A percentile compares a stretch with the other conserved stretches of the same genome.
Evolutionary conservation across 2,329 filamentous ascomycete genomes (phyloP).

Genomic region (Colletotrichum spinosum): DNA sequence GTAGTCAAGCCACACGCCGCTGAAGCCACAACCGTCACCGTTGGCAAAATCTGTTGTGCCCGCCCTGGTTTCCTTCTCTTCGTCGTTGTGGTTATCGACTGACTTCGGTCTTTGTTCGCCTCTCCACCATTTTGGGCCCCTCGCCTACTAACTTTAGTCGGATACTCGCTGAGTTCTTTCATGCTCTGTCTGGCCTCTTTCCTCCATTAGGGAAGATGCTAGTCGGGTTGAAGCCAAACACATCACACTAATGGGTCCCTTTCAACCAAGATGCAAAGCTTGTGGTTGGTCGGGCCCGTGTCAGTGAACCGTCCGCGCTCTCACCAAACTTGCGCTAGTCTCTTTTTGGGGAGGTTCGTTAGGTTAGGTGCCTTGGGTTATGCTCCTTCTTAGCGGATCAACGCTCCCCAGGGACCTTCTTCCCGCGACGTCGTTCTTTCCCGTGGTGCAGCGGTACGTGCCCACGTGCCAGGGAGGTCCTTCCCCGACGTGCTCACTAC

Average conservation of each 20-base stretch:
- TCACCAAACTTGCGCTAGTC: conserved; percentile 13
- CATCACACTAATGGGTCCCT: conserved; percentile 11
- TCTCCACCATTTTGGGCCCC: neutral
- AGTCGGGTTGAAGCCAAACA: conserved; percentile 8
- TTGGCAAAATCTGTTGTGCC: no score
- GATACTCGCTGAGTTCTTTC: neutral
- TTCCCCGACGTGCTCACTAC: no score
- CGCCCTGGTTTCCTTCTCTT: no score
- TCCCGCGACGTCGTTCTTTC: conserved; percentile 1
- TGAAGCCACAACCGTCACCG: no score
- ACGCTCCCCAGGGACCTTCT: conserved; percentile 8
- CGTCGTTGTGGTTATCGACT: no score
- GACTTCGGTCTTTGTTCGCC: no score
- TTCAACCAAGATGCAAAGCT: conserved; percentile 16
- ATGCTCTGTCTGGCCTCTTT: neutral
- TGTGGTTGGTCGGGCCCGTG: conserved; percentile 28
- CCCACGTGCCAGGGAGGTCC: no score
- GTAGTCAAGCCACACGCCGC: no score
- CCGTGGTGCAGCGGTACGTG: no score
- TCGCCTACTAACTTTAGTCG: neutral
- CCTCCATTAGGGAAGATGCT: conserved; percentile 13
- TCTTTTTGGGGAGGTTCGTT: neutral
- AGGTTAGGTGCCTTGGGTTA: neutral
- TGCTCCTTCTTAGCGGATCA: conserved; percentile 6
- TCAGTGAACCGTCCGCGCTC: conserved; percentile 11